Percentiles rank a stretch among this genome's conserved stretches.
Conservation (phyloP, 768 basidiomycete genomes). For the Russula griseocarnosa region DNA sequence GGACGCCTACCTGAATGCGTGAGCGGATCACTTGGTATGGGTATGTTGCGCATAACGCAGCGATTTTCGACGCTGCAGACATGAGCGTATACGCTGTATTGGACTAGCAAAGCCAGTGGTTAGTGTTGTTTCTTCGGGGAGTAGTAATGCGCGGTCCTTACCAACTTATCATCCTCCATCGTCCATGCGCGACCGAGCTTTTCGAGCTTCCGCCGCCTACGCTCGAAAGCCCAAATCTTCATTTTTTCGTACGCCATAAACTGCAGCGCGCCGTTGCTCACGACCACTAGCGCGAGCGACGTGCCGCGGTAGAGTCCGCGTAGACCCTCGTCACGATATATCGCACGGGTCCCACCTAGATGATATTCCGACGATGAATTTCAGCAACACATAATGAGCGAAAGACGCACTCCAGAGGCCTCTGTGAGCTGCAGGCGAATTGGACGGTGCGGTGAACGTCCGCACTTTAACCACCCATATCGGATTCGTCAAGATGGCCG, state of each 20-base stretch:
- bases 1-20: conserved; percentile 64
- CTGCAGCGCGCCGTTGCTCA: conserved; percentile 91
- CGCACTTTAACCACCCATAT: conserved; percentile 97
- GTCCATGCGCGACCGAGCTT: conserved; percentile 62
- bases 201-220: conserved; percentile 61
- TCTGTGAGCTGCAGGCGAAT: conserved; percentile 68
- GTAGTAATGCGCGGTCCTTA: conserved; percentile 34
- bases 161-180: conserved; percentile 78
- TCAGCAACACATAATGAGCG: neutral
- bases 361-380: neutral
- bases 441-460: conserved; percentile 80
- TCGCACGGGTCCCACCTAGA: conserved; percentile 69
- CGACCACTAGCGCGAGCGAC: conserved; percentile 81
- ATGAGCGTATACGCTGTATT: conserved; percentile 89
- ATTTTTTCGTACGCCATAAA: conserved; percentile 97
- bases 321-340: conserved; percentile 70
- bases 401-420: conserved; percentile 64
- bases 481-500: conserved; percentile 93
- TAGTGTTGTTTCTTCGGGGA: neutral
- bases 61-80: conserved; percentile 86
- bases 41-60: conserved; percentile 81
- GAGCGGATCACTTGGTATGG: conserved; percentile 97
- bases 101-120: conserved; percentile 48
- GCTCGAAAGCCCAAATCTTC: conserved; percentile 86
- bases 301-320: conserved; percentile 85